These are phyloP conservation scores for Berberis vulgaris DNA, from an alignment of 164 flowering plant species.

Conservation along the genomic window DNA sequence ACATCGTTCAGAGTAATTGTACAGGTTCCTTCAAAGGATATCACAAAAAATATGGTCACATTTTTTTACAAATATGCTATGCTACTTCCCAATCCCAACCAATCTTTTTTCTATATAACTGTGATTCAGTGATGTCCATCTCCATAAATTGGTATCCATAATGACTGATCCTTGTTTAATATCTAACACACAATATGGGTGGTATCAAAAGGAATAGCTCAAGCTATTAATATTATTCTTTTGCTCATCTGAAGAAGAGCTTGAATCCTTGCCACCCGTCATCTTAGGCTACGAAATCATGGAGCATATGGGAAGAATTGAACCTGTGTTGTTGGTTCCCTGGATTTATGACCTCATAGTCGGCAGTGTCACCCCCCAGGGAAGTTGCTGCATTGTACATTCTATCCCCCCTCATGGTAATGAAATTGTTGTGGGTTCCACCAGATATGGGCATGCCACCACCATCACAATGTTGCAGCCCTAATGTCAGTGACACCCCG, in stretches of 20 bases:
- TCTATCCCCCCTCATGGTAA: constrained; percentile 42
- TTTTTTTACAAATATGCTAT: constrained; percentile 49
- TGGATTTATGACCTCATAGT: constrained; percentile 47
- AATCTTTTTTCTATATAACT: constrained; percentile 28
- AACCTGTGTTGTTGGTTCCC: constrained; percentile 32
- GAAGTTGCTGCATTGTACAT: constrained; percentile 42
- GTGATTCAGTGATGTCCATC: constrained; percentile 12
- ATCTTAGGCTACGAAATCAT: constrained; percentile 70
- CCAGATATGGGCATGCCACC: constrained; percentile 35
- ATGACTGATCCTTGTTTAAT: constrained; percentile 1
- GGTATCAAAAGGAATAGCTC: constrained; percentile 10
- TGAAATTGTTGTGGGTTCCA: constrained; percentile 34
- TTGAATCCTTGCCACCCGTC: constrained; percentile 4
- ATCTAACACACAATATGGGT: neutral
- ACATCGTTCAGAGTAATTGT: constrained; percentile 19
- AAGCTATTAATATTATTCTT: constrained; percentile 2
- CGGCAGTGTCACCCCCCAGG: constrained; percentile 36
- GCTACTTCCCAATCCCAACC: constrained; percentile 20
- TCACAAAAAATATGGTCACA: constrained; percentile 27
- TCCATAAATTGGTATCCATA: neutral
- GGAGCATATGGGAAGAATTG: constrained; percentile 53
- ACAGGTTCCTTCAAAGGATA: constrained; percentile 25
- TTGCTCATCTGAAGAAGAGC: constrained; percentile 12
- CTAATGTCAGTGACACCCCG: constrained; percentile 78
- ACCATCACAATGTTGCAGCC: constrained; percentile 73